Conservation (phyloP, 441 rosid species). For the Syzygium syzygioides region DNA sequence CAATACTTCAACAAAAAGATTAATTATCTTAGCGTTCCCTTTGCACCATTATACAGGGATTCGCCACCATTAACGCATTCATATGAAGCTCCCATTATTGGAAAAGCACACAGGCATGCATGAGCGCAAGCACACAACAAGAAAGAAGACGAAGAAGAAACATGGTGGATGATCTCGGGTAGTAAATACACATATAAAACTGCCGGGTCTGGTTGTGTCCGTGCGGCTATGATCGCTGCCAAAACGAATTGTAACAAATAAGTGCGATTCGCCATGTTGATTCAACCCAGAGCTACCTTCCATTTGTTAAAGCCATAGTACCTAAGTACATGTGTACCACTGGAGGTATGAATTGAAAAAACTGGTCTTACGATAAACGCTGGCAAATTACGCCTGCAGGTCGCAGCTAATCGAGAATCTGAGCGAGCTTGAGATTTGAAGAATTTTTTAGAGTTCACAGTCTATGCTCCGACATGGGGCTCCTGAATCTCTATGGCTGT, state of each 20-base stretch:
- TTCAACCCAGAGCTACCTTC: background rate
- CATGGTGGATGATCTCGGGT: too few relatives aligned
- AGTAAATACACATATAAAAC: background rate
- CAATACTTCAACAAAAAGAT: too few relatives aligned
- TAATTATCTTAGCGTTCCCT: too few relatives aligned
- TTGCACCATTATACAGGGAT: too few relatives aligned
- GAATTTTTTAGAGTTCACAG: background rate
- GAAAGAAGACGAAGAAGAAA: too few relatives aligned
- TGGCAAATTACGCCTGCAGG: background rate
- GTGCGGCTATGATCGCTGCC: background rate
- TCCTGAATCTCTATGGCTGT: slow-evolving; percentile 4
- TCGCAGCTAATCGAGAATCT: background rate
- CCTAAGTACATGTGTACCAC: background rate
- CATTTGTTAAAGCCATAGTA: background rate
- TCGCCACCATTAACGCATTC: too few relatives aligned
- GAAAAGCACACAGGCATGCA: too few relatives aligned
- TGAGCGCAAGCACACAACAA: too few relatives aligned
- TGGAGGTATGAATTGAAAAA: background rate
- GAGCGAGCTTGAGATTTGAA: background rate
- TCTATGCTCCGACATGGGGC: background rate
- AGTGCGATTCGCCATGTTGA: background rate
- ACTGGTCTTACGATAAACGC: background rate
- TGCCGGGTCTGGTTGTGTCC: background rate
- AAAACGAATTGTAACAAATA: background rate
- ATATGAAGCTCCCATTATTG: too few relatives aligned